These are phyloP conservation scores for Fusarium denticulatum DNA, from an alignment of 2,329 filamentous ascomycete genomes.

Conservation along the genomic window DNA sequence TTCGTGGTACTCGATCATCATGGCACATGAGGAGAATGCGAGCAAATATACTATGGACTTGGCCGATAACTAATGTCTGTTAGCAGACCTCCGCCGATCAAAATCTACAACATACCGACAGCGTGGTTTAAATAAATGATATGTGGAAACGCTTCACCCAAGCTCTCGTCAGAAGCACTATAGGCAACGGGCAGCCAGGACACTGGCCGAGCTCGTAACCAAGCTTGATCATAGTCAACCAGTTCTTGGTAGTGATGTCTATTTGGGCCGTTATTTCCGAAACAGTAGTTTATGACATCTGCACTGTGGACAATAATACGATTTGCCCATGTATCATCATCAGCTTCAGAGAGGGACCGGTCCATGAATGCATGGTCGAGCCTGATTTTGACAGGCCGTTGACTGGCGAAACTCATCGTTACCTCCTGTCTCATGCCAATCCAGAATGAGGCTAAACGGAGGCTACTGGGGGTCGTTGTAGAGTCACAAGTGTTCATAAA, in stretches of 20 bases:
- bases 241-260: constrained; percentile 55
- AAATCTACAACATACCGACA: constrained; percentile 51
- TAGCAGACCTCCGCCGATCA: background rate
- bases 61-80: constrained; percentile 59
- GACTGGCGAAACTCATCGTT: constrained; percentile 63
- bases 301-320: constrained; percentile 69
- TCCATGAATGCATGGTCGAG: constrained; percentile 62
- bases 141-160: constrained; percentile 62
- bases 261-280: constrained; percentile 53
- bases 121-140: constrained; percentile 67
- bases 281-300: constrained; percentile 72
- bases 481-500: constrained; percentile 56
- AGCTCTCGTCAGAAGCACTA: constrained; percentile 46
- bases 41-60: constrained; percentile 69
- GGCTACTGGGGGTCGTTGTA: constrained; percentile 38
- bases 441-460: constrained; percentile 66
- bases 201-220: constrained; percentile 57
- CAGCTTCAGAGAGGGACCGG: constrained; percentile 57
- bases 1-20: constrained; percentile 61
- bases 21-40: constrained; percentile 66
- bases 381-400: constrained; percentile 58
- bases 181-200: constrained; percentile 66
- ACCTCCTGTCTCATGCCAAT: constrained; percentile 69
- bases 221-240: constrained; percentile 56
- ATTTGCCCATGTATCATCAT: constrained; percentile 68